Evolutionary conservation across 331 rosid genomes (phyloP).

Genomic region (Phaseolus coccineus): DNA sequence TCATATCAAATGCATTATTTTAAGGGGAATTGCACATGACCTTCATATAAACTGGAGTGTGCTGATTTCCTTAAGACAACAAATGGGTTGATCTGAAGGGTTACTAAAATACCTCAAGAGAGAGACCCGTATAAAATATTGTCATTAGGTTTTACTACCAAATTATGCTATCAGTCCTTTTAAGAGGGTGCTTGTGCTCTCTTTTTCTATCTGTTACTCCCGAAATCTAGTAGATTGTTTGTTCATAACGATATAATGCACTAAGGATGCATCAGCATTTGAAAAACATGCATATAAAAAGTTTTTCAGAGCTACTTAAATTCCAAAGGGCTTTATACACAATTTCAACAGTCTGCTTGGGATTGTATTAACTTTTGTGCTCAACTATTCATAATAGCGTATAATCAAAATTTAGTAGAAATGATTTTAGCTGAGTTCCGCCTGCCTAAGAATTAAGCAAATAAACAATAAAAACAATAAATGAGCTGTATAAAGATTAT

Average conservation of each 20-base stretch:
- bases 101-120: neutral
- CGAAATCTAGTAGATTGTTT: neutral
- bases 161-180: neutral
- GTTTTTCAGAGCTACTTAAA: neutral
- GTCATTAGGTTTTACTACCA: neutral
- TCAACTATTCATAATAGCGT: neutral
- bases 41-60: neutral
- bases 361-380: conserved; percentile 6
- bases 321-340: neutral
- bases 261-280: conserved; percentile 15
- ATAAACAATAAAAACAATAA: neutral
- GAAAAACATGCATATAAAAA: conserved; percentile 1
- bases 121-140: neutral
- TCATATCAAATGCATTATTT: neutral
- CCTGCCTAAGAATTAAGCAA: conserved; percentile 12
- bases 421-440: neutral
- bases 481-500: neutral
- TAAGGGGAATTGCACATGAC: conserved; percentile 1
- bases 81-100: neutral
- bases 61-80: neutral
- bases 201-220: conserved; percentile 1
- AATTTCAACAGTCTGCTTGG: neutral
- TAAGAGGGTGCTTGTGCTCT: neutral
- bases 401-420: conserved; percentile 3
- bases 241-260: conserved; percentile 19